Evolutionary conservation across 495 filamentous ascomycete species (phyloP), one percentile per base, ranked within the genome.

Genomic region (Cercophora samala): DNA sequence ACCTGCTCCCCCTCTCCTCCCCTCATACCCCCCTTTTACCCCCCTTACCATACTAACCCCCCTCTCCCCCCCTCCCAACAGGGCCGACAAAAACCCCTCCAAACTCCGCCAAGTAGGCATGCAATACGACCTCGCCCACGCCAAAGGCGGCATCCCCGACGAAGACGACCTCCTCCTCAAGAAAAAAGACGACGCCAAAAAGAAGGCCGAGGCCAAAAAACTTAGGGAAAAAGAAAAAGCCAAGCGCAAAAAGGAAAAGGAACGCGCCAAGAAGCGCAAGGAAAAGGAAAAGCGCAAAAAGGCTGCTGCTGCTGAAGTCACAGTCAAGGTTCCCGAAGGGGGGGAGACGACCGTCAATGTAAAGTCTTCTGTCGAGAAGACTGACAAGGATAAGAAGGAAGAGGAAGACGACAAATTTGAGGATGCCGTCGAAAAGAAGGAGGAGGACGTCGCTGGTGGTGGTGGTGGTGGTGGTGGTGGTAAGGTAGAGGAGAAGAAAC

Each of bases 61-160:
- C 4, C 3, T 18, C n/a, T n/a, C n/a, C n/a, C n/a, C n/a, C n/a
- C n/a, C 17, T 4, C 17, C 4, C 3, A 32, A 54, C 17, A 56
- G 53, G 63, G 90, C 89, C 29, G 81, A 84, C 52, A 74, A 75
- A 1, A 83, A 86, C 25, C 88, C 92, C 24, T 91, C 93, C 58
- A 97, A 97, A 75, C 82, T 97, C 3, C 85, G 93, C 1, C 88
- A 90, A 65, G 87, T 94, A 21, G 93, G 92, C 6, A 84, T 90
- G 32, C 88, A 89, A 5, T 96, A 96, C 66, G 93, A 97, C 72
- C 78, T 94, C 11, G 92, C 93, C 4, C 91, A 96, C 72, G 88
- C 87, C 42, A 93, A 93, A 75, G 90, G 88, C 18, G 83, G 88
- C 22, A 80, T 89, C 25, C 80, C 88, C 18, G 80, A 84, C 63